Base-by-base conservation (phyloP, 75 land plant genomes). In the Picea glauca region DNA sequence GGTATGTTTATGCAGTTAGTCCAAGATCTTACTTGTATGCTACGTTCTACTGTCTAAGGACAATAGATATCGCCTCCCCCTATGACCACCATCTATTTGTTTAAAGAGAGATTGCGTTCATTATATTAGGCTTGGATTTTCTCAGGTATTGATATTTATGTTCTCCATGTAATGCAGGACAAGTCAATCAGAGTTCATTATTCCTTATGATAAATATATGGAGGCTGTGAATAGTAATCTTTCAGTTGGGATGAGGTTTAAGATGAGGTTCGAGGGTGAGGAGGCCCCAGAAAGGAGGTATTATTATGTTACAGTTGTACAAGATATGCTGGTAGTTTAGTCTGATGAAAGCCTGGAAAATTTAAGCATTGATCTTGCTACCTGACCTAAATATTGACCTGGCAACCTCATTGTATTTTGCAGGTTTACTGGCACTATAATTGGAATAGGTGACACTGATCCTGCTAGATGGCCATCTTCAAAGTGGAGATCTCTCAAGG, bases 201-300 rank as follows among this genome's bases (percentile, higher is more conserved):
- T 91, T 15, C 89, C 84, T 77, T 77, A 82, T 4, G 85, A 89
- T 86, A 91, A 88, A 78, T 91, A 92, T 66, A 84, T 87, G 61
- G 90, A 89, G 77, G 86, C 96, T 20, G 62, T 72, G 58, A 84
- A 61, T 58, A 77, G 80, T 40, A 86, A 86, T 31, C 67, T 93
- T 26, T 83, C 83, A 18, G 81, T 83, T 80, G 84, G 84, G 3
- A 80, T 75, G 83, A 32, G 84, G 20, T 91, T 93, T 60, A 91
- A 90, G 83, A 93, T 91, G 96, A 83, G 85, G 84, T 93, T 93
- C 79, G 93, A 91, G 76, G 93, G 94, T 63, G 96, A 93, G 46
- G 96, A 93, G 77, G 87, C 93, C 64, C 93, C 94, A 75, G 96
- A 93, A 81, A 83, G 91, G 79, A 90, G 92, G 94, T 93, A 87